Conservation (phyloP, 2,329 filamentous ascomycete genomes). For the Byssothecium circinans region DNA sequence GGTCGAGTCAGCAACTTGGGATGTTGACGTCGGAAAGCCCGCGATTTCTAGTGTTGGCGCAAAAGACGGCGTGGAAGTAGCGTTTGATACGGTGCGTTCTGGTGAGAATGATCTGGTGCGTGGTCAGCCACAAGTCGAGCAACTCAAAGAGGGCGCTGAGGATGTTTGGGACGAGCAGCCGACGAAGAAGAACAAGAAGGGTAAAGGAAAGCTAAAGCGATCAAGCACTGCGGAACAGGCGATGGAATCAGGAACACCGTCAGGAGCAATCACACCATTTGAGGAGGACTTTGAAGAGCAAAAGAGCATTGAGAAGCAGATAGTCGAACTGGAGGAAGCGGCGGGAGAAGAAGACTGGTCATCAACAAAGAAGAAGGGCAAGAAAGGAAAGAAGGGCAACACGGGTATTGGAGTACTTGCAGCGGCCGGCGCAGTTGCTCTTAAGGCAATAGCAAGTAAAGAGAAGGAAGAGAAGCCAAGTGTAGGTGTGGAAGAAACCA, state of each 20-base stretch:
- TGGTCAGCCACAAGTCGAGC: constrained; percentile 3
- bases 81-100: constrained; percentile 1
- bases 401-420: constrained; percentile 4
- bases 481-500: constrained; percentile 3
- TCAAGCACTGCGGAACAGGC: constrained; percentile 12
- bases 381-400: constrained; percentile 43
- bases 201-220: constrained; percentile 19
- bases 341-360: constrained; percentile 15
- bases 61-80: not conserved
- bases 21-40: constrained; percentile 13
- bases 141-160: constrained; percentile 3
- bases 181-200: constrained; percentile 27
- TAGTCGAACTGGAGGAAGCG: constrained; percentile 19
- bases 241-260: constrained; percentile 4
- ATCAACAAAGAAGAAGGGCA: constrained; percentile 44
- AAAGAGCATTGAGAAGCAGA: constrained; percentile 1
- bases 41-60: not conserved
- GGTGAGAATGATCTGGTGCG: not conserved
- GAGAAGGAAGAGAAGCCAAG: constrained; percentile 8
- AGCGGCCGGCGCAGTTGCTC: constrained; percentile 15
- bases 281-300: constrained; percentile 11
- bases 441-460: constrained; percentile 2
- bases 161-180: constrained; percentile 17
- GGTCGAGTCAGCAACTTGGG: constrained; percentile 24
- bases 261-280: constrained; percentile 11